Evolutionary conservation across 768 basidiomycete genomes (phyloP).

Genomic region (Boletus subcaerulescens): DNA sequence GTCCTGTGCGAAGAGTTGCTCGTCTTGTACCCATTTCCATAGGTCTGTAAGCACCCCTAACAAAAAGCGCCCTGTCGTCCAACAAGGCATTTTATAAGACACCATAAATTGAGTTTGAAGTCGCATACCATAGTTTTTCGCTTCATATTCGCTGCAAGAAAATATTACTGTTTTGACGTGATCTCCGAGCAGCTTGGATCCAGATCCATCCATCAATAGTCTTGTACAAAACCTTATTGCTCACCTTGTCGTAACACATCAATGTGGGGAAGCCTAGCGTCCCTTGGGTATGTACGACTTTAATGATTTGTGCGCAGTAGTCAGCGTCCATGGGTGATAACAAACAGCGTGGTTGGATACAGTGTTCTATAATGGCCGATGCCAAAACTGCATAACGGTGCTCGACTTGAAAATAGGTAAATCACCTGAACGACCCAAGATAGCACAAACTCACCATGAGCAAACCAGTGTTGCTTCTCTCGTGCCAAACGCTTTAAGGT

Average conservation of each 20-base stretch:
- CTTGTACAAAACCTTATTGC: conserved; percentile 7
- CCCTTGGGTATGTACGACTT: conserved; percentile 82
- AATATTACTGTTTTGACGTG: conserved; percentile 83
- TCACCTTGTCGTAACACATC: conserved; percentile 78
- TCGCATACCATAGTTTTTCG: conserved; percentile 80
- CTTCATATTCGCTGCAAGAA: conserved; percentile 95
- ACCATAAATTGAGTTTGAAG: neutral
- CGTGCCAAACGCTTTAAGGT: conserved; percentile 73
- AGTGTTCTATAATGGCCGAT: conserved; percentile 77
- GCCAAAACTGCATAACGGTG: conserved; percentile 47
- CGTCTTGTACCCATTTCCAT: conserved; percentile 75
- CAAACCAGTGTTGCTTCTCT: conserved; percentile 84
- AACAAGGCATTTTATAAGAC: neutral
- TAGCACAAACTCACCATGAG: conserved; percentile 44
- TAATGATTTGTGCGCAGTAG: conserved; percentile 89
- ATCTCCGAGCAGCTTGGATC: conserved; percentile 71
- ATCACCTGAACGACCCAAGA: neutral
- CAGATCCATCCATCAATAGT: neutral
- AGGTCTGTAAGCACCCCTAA: conserved; percentile 75
- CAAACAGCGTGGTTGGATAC: conserved; percentile 87
- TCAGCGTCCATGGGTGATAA: conserved; percentile 98
- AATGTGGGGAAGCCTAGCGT: conserved; percentile 87
- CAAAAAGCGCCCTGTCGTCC: conserved; percentile 75
- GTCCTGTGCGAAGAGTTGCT: conserved; percentile 67
- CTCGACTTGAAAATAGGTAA: conserved; percentile 25